Evolutionary conservation across 1,139 yeast genomes (phyloP), one percentile per base, ranked within the genome.

Genomic region (Hyphopichia buzzinii): DNA sequence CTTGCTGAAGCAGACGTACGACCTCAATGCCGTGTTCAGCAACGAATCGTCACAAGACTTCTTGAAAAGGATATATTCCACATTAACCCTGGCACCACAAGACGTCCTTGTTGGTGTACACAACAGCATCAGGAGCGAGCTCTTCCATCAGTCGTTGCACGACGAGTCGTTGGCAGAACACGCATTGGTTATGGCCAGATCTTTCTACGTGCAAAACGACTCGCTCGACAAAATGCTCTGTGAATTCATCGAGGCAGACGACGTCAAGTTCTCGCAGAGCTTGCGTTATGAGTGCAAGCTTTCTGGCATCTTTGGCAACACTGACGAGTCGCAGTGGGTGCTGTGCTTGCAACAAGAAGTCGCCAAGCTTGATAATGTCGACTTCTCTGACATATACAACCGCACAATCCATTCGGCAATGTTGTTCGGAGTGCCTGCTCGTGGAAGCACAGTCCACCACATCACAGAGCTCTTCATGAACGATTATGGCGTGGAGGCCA

Each of bases 161-260:
- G 64, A 61, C 34, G 67, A 61, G 33, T 29, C 53, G 0, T 34
- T 61, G 14, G 50, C 44, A 1, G 60, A 61, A 13, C 29, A 40
- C 0, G 26, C 60, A 4, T 42, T 63, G 22, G 26, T 36, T 3
- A 25, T 47, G 7, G 26, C 53, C 13, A 48, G 55, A 52, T 35
- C 45, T 3, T 33, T 38, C 5, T 13, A 13, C 8, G 29, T 13
- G 19, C 26, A 4, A 29, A 39, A 11, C 38, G 15, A 19, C 4
- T 15, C 16, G 14, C 25, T 51, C 3, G 49, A 47, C 2, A 21
- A 30, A 4, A 37, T 36, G 33, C 31, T 63, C 3, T 36, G 47
- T 7, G 46, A 48, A 2, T 52, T 51, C 33, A 37, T 64, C 12
- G 26, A 36, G 2, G 36, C 42, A 1, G 57, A 62, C 38, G 54